Evolutionary conservation across 768 basidiomycete genomes (phyloP).

Genomic region (Hygrocybe punicea): DNA sequence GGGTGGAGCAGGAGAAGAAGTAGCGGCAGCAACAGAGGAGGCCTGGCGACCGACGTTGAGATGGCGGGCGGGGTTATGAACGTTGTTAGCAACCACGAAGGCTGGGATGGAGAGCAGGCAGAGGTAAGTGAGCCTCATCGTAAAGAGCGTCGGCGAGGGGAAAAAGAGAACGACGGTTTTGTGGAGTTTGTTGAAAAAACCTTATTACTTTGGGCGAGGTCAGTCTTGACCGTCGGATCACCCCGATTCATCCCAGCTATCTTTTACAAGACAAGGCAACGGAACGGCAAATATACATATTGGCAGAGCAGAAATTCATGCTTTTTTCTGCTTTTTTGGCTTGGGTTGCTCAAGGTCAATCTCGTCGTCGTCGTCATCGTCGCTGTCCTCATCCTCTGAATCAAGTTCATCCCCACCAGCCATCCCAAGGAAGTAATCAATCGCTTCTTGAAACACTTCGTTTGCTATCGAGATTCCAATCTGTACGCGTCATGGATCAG

Average conservation of each 20-base stretch:
- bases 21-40: too few relatives aligned
- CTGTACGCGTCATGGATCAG: constrained; percentile 35
- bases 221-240: too few relatives aligned
- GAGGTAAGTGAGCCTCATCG: constrained; percentile 39
- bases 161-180: background rate
- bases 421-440: constrained; percentile 77
- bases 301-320: background rate
- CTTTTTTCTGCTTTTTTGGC: constrained; percentile 61
- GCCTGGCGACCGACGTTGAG: constrained; percentile 13
- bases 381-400: constrained; percentile 66
- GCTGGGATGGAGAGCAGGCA: constrained; percentile 40
- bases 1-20: constrained; percentile 18
- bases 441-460: constrained; percentile 77
- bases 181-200: background rate
- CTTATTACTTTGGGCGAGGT: too few relatives aligned
- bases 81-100: constrained; percentile 40
- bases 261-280: too few relatives aligned
- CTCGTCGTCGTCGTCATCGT: constrained; percentile 77
- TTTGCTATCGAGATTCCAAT: constrained; percentile 68
- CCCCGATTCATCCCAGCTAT: background rate
- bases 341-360: constrained; percentile 86
- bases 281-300: background rate
- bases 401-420: constrained; percentile 57
- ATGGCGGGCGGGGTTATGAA: too few relatives aligned
- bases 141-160: constrained; percentile 7